These are phyloP conservation scores for Crucihimalaya himalaica DNA, from an alignment of 345 rosid genomes.

Conservation along the genomic window DNA sequence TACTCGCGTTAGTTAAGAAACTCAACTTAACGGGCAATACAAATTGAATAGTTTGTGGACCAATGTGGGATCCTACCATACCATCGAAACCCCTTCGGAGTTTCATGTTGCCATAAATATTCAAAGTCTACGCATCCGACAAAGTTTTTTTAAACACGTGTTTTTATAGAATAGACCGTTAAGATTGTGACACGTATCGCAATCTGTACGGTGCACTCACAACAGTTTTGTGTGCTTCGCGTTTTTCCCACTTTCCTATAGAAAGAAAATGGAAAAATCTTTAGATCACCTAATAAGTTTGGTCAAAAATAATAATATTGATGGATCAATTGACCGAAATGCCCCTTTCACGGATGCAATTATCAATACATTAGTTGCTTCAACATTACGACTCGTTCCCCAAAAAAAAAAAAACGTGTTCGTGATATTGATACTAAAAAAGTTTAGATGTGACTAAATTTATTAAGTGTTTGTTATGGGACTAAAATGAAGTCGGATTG, in stretches of 20 bases:
- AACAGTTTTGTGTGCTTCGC: constrained; percentile 28
- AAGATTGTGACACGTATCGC: constrained; percentile 31
- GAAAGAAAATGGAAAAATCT: neutral
- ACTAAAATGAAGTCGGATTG: neutral
- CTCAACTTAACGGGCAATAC: constrained; percentile 1
- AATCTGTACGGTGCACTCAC: constrained; percentile 15
- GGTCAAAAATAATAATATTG: neutral
- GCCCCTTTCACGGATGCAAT: constrained; percentile 30
- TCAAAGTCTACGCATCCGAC: constrained; percentile 25
- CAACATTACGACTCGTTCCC: constrained; percentile 15
- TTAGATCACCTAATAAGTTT: constrained; percentile 26
- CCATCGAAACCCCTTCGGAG: neutral
- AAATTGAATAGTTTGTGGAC: constrained; percentile 15
- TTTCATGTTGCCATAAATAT: neutral
- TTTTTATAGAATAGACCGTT: neutral
- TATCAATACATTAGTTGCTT: constrained; percentile 17
- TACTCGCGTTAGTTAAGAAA: constrained; percentile 5
- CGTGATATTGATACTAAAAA: neutral
- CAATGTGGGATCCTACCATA: neutral
- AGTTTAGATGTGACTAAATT: neutral
- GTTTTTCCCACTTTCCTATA: constrained; percentile 25
- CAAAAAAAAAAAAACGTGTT: constrained; percentile 25
- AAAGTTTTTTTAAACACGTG: constrained; percentile 27
- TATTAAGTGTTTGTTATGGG: neutral
- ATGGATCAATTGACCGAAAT: neutral